Evolutionary conservation across 306 rosid genomes (phyloP).

Genomic region (Trifolium fragiferum): DNA sequence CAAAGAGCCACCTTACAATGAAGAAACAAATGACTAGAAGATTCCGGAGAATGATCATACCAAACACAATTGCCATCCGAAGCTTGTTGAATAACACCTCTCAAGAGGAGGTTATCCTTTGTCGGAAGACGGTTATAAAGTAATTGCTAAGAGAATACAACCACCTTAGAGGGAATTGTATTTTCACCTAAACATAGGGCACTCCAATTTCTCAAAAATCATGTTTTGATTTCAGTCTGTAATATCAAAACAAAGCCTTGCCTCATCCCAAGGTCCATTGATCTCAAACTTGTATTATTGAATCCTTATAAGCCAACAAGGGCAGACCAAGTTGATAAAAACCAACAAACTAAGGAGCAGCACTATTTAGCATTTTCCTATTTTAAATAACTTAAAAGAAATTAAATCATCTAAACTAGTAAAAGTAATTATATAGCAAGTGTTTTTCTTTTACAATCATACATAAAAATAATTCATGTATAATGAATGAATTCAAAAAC

Average conservation of each 20-base stretch:
- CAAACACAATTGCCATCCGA: no score
- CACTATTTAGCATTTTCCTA: no score
- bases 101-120: no score
- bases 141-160: no score
- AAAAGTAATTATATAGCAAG: neutral
- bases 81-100: no score
- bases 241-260: conserved; percentile 91
- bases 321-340: conserved; percentile 79
- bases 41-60: no score
- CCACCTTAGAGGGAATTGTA: no score
- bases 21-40: no score
- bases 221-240: conserved; percentile 58
- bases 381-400: neutral
- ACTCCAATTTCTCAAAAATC: conserved; percentile 10
- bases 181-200: neutral
- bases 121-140: no score
- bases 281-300: conserved; percentile 93
- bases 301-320: conserved; percentile 86
- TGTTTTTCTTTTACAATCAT: conserved; percentile 23
- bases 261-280: conserved; percentile 98
- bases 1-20: no score
- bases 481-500: conserved; percentile 1
- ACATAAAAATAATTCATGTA: conserved; percentile 17
- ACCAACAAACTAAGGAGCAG: conserved; percentile 71
- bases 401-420: conserved; percentile 3